Percentiles rank a stretch among this genome's conserved stretches.
Conservation (phyloP, 768 basidiomycete species). For the Lentinula sp. region DNA sequence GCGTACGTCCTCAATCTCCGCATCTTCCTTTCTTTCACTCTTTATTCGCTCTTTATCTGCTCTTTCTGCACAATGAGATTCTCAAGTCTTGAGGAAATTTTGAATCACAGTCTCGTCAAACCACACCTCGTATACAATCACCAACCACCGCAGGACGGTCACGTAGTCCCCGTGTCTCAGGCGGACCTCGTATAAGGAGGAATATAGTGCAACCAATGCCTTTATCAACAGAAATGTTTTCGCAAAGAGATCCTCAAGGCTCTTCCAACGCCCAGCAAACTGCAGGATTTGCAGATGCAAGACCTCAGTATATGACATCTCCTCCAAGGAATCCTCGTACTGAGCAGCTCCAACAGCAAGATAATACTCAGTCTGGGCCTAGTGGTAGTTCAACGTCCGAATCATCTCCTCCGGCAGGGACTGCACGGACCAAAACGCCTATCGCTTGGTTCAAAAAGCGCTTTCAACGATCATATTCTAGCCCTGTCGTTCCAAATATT, state of each 20-base stretch:
- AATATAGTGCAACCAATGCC: background rate
- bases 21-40: background rate
- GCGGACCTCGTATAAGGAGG: background rate
- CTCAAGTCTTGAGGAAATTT: background rate
- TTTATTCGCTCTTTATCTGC: background rate
- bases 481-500: constrained; percentile 6
- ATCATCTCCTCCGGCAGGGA: background rate
- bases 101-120: background rate
- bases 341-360: background rate
- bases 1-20: background rate
- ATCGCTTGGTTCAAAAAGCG: constrained; percentile 8
- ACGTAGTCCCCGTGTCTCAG: background rate
- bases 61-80: background rate
- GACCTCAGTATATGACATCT: background rate
- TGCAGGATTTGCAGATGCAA: background rate
- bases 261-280: background rate
- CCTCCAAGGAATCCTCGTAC: background rate
- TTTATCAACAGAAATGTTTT: background rate
- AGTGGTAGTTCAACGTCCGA: background rate
- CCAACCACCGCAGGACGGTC: background rate
- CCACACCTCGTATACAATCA: background rate
- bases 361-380: background rate
- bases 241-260: background rate
- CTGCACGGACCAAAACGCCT: constrained; percentile 8
- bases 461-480: constrained; percentile 9